Percentiles rank a stretch among this genome's conserved stretches.
Evolutionary conservation across 2,329 filamentous ascomycete species (phyloP).

Genomic region (Scolecobasidium constrictum): DNA sequence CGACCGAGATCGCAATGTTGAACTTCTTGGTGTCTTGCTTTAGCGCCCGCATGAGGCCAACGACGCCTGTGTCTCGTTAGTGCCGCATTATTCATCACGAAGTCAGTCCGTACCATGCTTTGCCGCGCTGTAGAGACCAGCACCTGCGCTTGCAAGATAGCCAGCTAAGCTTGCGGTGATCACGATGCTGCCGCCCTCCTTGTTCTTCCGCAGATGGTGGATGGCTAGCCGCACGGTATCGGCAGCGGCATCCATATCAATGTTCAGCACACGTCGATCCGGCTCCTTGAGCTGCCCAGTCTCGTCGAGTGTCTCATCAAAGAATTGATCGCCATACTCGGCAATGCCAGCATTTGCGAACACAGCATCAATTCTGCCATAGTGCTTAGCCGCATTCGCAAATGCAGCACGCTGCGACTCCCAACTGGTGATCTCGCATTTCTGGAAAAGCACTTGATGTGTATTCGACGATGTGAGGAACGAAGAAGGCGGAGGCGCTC

Average conservation of each 20-base stretch:
- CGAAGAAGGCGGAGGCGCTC: constrained; percentile 22
- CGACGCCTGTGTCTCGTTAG: constrained; percentile 30
- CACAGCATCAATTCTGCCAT: constrained; percentile 34
- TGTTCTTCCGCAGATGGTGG: constrained; percentile 32
- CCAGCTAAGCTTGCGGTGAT: constrained; percentile 39
- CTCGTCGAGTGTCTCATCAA: constrained; percentile 31
- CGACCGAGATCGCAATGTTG: constrained; percentile 34
- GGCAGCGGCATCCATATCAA: constrained; percentile 36
- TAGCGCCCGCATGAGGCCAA: constrained; percentile 39
- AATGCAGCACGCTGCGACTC: constrained; percentile 33
- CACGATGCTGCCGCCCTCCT: constrained; percentile 32
- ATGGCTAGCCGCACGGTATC: constrained; percentile 38
- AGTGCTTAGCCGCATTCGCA: constrained; percentile 27
- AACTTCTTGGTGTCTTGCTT: constrained; percentile 37
- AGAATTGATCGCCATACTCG: constrained; percentile 39
- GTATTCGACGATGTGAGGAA: constrained; percentile 12
- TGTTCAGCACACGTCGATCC: constrained; percentile 31
- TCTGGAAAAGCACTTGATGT: constrained; percentile 21
- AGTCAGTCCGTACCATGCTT: constrained; percentile 38
- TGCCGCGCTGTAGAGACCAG: constrained; percentile 37
- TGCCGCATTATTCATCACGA: no score
- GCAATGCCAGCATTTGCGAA: constrained; percentile 40
- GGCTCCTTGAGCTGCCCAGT: constrained; percentile 34
- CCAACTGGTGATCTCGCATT: constrained; percentile 37
- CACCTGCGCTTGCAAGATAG: constrained; percentile 36